phyloP scores from a whole-genome alignment of 208 protist species.

The Trypanosoma lewisi region DNA sequence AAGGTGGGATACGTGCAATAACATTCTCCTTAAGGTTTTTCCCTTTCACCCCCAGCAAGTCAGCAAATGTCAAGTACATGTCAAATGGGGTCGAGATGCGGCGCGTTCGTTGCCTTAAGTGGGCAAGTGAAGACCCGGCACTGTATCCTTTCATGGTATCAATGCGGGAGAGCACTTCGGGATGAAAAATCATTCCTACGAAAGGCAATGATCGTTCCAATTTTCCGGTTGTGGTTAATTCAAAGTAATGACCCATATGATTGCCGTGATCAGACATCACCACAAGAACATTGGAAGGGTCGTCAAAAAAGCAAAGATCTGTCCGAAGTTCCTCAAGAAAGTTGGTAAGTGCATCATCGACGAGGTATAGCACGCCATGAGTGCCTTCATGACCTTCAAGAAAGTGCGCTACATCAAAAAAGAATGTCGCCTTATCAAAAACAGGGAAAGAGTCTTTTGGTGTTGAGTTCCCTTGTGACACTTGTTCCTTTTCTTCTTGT shows the following conservation, averaged over 20 bases:
- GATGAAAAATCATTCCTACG: slow-evolving; percentile 35
- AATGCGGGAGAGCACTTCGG: slow-evolving; percentile 37
- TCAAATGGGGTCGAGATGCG: slow-evolving; percentile 48
- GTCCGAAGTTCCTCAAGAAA: slow-evolving; percentile 46
- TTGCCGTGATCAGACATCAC: slow-evolving; percentile 60
- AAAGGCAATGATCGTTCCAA: slow-evolving; percentile 56
- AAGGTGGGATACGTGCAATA: slow-evolving; percentile 2
- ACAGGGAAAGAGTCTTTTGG: not conserved
- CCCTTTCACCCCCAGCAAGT: slow-evolving; percentile 43
- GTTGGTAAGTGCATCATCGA: slow-evolving; percentile 44
- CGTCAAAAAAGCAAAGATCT: slow-evolving; percentile 56
- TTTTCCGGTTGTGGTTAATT: slow-evolving; percentile 43
- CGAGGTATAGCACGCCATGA: slow-evolving; percentile 40
- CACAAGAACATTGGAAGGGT: slow-evolving; percentile 59
- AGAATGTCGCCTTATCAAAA: slow-evolving; percentile 23
- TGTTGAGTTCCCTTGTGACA: not conserved
- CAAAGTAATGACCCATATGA: slow-evolving; percentile 71
- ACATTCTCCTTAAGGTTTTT: slow-evolving; percentile 8
- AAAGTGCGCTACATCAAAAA: slow-evolving; percentile 59
- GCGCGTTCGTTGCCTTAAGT: slow-evolving; percentile 33
- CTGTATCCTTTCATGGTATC: slow-evolving; percentile 33
- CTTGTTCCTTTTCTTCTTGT: slow-evolving; percentile 6
- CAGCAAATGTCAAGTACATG: slow-evolving; percentile 48
- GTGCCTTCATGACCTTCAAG: slow-evolving; percentile 67
- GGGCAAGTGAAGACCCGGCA: slow-evolving; percentile 15